Base-by-base conservation (phyloP, 2,329 filamentous ascomycete genomes). In the Blumeria hordei region DNA sequence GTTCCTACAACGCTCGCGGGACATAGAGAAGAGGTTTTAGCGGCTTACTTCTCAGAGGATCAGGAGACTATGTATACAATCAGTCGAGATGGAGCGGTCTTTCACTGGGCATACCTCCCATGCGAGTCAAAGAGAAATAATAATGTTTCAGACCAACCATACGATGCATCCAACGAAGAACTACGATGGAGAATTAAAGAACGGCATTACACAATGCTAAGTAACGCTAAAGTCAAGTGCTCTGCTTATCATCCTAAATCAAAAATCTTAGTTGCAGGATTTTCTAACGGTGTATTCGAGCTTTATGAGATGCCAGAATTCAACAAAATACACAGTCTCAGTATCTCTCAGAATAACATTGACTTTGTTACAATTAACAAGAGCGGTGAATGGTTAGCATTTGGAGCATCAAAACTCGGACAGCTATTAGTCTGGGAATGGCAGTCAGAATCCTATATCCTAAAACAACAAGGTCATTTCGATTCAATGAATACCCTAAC, bases 391-490 rank as follows among this genome's bases (percentile, higher is more conserved):
- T 98, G 92, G 92, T 72, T 98, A 21, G 93, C 93, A 0, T 95
- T 98, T 67, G 92, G 90, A 12, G 92, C 93, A 0, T 94, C 92
- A 1, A 93, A 93, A 63, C 75, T 94, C 5, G 93, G 93, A 0
- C 92, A 98, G 66, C 73, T 98, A n/a, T 71, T 98, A 3, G 92
- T 98, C 3, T 98, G 92, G 92, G 92, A 98, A 67, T 98, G 93
- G 88, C 90, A 96, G 66, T 98, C 92, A 0, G 93, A 98, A 68
- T 96, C 90, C 6, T 98, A 98, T 67, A 93, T 98, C 57, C 72
- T 98, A 51, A 98, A 98, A 69, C 92, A 98, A 65, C 92, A 96
- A 68, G 92, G 90, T 0, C 92, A 98, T 68, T 88, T 94, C 60
- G 92, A 98, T 66, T 84, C 87, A 1, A 88, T 96, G 78, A 96